Conservation (phyloP, 192 early-diverging fungal genomes). For the Funneliformis geosporum region DNA sequence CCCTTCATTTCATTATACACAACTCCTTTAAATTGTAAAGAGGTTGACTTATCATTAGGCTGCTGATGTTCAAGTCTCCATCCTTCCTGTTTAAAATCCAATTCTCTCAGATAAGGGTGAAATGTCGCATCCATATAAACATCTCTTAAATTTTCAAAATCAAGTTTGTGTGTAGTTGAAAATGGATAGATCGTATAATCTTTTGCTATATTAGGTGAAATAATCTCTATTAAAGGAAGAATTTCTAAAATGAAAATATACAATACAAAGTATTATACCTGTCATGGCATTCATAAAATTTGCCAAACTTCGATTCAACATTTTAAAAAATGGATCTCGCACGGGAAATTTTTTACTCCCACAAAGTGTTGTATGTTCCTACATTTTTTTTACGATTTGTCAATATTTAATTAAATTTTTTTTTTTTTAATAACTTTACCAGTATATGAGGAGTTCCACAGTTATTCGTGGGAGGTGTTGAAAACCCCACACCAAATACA, state of each 20-base stretch:
- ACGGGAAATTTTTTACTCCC: constrained; percentile 88
- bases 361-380: constrained; percentile 93
- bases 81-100: constrained; percentile 93
- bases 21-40: constrained; percentile 89
- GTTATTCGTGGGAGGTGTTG: constrained; percentile 77
- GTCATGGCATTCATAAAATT: constrained; percentile 99
- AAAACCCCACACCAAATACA: constrained; percentile 92
- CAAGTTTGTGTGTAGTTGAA: constrained; percentile 84
- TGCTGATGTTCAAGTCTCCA: constrained; percentile 89
- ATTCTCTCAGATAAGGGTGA: constrained; percentile 70
- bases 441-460: constrained; percentile 93
- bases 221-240: neutral
- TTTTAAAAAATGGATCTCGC: constrained; percentile 98
- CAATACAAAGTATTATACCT: constrained; percentile 40
- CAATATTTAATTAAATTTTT: neutral
- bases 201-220: constrained; percentile 50
- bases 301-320: constrained; percentile 91
- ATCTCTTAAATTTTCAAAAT: constrained; percentile 84
- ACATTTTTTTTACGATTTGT: neutral
- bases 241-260: neutral
- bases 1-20: constrained; percentile 99
- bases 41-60: constrained; percentile 59
- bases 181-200: constrained; percentile 95
- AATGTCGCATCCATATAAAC: constrained; percentile 95
- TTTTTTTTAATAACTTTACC: constrained; percentile 28